Base-by-base conservation (phyloP, 208 protist species). In the Leishmania tarentolae region DNA sequence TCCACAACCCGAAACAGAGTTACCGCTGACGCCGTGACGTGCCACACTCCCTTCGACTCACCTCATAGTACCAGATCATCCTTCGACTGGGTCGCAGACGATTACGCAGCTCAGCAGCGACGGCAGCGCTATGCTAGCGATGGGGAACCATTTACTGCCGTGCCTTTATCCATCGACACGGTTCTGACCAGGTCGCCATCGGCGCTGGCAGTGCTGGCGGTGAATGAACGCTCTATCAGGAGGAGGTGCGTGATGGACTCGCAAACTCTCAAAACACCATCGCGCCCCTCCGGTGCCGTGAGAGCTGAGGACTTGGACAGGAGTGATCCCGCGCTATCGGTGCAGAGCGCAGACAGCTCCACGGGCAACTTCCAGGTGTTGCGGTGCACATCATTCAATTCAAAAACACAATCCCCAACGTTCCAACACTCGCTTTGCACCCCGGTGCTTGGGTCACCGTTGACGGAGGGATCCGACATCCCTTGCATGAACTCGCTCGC, bases 41-140 rank as follows among this genome's bases (percentile, higher is more conserved):
- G 6, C 57, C 40, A 52, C 15, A 37, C 47, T 3, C 21, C 57
- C 6, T 37, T 52, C 9, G 47, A 15, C 9, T 81, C 81, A n/a
- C 40, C 57, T 0, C 73, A 81, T 40, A 81, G 81, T 61, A 17
- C 53, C 47, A 37, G 40, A 3, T 78, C 71, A 0, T 59, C 35
- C 24, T 75, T 79, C 75, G 81, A 78, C 6, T 80, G 76, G 81
- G 63, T 78, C 17, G 70, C 47, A 0, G 76, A 85, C 13, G 76
- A 85, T 63, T 73, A 76, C 63, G 76, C 76, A 7, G 76, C 24
- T 15, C 37, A 57, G 52, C 37, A 37, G 56, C 53, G 37, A 8
- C 53, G 15, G 53, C 56, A 37, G 37, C 24, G 47, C 74, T n/a
- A 47, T 40, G 24, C 37, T 63, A 21, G 35, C 35, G 37, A 35